Evolutionary conservation across 2,329 filamentous ascomycete genomes (phyloP).

Genomic region (Apiospora arundinis): DNA sequence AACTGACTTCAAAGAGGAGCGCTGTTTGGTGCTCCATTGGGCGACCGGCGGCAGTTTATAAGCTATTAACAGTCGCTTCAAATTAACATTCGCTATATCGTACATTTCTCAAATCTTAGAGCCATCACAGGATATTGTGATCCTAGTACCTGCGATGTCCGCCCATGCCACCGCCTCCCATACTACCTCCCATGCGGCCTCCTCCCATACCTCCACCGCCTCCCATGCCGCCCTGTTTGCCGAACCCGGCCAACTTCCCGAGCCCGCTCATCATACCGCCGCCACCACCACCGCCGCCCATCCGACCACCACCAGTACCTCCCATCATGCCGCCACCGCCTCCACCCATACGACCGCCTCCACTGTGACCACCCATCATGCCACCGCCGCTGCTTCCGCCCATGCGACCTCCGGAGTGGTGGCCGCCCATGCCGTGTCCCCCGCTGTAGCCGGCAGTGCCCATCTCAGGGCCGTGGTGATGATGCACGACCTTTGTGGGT

Average conservation of each 20-base stretch:
- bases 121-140: too few species aligned
- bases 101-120: too few species aligned
- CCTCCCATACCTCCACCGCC: background rate
- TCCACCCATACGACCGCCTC: background rate
- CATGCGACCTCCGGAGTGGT: background rate
- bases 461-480: constrained; percentile 3
- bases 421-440: background rate
- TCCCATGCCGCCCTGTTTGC: background rate
- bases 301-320: background rate
- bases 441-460: background rate
- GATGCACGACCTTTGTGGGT: background rate
- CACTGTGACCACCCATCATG: background rate
- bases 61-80: too few species aligned
- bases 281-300: background rate
- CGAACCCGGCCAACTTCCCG: background rate
- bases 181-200: background rate
- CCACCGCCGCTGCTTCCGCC: background rate
- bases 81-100: too few species aligned
- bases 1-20: too few species aligned
- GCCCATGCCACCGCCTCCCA: background rate
- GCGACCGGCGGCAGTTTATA: too few species aligned
- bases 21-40: too few species aligned
- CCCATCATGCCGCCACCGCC: background rate
- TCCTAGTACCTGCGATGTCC: background rate
- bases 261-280: background rate